These are phyloP conservation scores for Thermochaetoides thermophila DNA, from an alignment of 495 filamentous ascomycete genomes.

Conservation along the genomic window DNA sequence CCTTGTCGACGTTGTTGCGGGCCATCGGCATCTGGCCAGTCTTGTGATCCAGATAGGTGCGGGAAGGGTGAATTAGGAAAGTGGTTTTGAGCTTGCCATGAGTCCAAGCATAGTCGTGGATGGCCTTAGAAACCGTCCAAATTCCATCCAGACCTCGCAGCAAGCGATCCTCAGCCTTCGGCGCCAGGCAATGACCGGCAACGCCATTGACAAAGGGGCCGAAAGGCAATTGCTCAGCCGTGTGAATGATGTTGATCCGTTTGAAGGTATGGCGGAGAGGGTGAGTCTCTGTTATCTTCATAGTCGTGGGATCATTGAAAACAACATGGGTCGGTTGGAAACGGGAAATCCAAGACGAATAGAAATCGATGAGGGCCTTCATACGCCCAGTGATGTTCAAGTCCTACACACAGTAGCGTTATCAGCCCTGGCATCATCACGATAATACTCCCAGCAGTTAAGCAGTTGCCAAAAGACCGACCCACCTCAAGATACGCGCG, in stretches of 20 bases:
- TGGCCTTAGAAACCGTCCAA: slow-evolving; percentile 17
- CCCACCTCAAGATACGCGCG: slow-evolving; percentile 14
- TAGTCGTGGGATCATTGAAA: slow-evolving; percentile 20
- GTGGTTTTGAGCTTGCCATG: slow-evolving; percentile 14
- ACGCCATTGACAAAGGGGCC: slow-evolving; percentile 15
- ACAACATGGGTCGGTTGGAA: slow-evolving; percentile 19
- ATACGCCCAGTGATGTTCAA: slow-evolving; percentile 9
- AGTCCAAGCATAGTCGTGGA: slow-evolving; percentile 14
- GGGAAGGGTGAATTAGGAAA: slow-evolving; percentile 13
- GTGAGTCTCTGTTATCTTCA: slow-evolving; percentile 14
- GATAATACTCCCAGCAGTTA: too few species aligned
- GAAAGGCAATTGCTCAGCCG: slow-evolving; percentile 20
- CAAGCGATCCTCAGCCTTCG: slow-evolving; percentile 10
- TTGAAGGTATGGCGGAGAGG: slow-evolving; percentile 6
- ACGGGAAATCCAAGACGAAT: slow-evolving; percentile 4
- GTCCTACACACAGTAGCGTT: too few species aligned
- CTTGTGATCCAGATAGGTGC: slow-evolving; percentile 13
- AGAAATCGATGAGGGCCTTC: slow-evolving; percentile 7
- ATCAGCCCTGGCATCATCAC: too few species aligned
- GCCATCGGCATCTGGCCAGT: slow-evolving; percentile 9
- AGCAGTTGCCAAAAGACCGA: too few species aligned
- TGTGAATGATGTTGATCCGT: slow-evolving; percentile 17
- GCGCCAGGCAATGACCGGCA: slow-evolving; percentile 14
- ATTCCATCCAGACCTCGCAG: slow-evolving; percentile 16
- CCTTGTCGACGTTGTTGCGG: slow-evolving; percentile 16